Evolutionary conservation across 805 yeast genomes (phyloP), one percentile per base, ranked within the genome.

Genomic region (Yarrowia osloensis): DNA sequence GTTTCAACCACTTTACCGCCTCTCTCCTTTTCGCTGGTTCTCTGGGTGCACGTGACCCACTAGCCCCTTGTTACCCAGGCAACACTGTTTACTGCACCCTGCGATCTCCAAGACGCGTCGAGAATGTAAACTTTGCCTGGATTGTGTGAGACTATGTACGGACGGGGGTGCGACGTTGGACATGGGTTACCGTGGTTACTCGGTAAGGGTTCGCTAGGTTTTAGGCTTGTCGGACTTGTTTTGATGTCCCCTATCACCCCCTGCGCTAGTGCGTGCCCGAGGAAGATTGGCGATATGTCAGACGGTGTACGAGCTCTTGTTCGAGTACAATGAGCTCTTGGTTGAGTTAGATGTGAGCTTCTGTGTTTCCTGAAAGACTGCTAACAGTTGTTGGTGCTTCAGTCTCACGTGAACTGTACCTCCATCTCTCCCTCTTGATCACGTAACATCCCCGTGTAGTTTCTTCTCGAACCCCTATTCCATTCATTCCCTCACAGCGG

Each of bases 51-150:
- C 55, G 55, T 49, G 55, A 31, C 55, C 5, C 26, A 3, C 5
- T 21, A 1, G 15, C 9, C 54, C 6, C 13, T 17, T 19, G 54
- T 49, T 13, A 31, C 57, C 57, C 8, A 5, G 22, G 57, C 28
- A 50, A 50, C 57, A 21, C 40, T 50, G 40, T 50, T 50, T 50
- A 28, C 54, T 12, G 31, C 37, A 9, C 54, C 54, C 35, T 28
- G 57, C 57, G 55, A 29, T 29, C 55, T 19, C 57, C 40, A 46
- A 46, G 50, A 50, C 57, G 57, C 57, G 57, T 50, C 40, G 40
- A 50, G 57, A 50, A 50, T 50, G 57, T 50, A 50, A 50, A 50
- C 57, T 50, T 50, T 50, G 57, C 57, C 40, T 50, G 40, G 57
- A 50, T 50, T 46, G 50, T 46, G 50, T 26, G 33, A 19, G 5